phyloP scores from a whole-genome alignment of 225 moss, liverwort and hornwort genomes.

The Pleurozium schreberi region DNA sequence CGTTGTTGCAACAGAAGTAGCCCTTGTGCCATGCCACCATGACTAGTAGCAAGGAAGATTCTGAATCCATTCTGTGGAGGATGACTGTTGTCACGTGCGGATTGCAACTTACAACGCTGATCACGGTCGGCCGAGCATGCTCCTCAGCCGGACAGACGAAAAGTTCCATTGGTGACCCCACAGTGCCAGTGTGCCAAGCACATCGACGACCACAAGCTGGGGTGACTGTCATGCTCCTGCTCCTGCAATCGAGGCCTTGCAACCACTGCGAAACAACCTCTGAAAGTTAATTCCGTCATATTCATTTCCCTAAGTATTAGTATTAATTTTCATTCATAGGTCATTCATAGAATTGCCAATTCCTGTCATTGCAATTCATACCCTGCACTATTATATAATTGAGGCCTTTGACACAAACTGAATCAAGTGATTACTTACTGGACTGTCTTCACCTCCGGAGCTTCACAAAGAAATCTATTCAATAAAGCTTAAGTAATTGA shows the following conservation, averaged over 20 bases:
- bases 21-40: not conserved
- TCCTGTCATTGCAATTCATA: not conserved
- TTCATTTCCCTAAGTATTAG: not conserved
- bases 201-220: not conserved
- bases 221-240: not conserved
- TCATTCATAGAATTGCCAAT: no score
- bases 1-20: not conserved
- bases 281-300: no score
- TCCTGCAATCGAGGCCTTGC: not conserved
- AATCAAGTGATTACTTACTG: not conserved
- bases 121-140: not conserved
- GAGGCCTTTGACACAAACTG: not conserved
- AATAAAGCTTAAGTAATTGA: not conserved
- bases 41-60: no score
- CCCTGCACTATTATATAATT: not conserved
- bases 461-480: not conserved
- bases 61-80: not conserved
- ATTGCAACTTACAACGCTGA: not conserved
- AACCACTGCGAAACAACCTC: not conserved
- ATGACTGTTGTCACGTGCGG: not conserved
- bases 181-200: no score
- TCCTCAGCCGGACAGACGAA: not conserved
- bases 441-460: not conserved
- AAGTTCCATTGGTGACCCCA: not conserved
- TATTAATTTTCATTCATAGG: not conserved